Conservation (phyloP, 2,329 filamentous ascomycete genomes). For the Colletotrichum costaricense region DNA sequence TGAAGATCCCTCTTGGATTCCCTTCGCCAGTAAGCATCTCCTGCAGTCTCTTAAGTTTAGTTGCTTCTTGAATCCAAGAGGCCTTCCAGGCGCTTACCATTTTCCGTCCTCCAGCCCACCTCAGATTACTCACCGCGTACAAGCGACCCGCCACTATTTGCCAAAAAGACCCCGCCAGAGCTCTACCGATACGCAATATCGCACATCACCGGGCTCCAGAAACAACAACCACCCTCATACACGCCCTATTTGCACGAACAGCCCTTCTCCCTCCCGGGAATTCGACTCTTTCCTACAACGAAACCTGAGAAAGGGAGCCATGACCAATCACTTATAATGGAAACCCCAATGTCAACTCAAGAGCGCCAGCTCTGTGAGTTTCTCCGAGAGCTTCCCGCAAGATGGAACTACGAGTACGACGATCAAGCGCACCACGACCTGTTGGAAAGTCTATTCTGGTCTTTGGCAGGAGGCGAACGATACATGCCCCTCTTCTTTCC, state of each 20-base stretch:
- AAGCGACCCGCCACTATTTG: constrained; percentile 21
- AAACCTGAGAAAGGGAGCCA: constrained; percentile 10
- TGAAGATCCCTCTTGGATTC: not conserved
- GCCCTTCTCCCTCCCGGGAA: not conserved
- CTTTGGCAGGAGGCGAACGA: constrained; percentile 80
- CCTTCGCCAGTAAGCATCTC: not conserved
- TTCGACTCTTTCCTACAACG: not conserved
- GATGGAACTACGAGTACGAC: constrained; percentile 81
- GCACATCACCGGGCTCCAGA: constrained; percentile 5
- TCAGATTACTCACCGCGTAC: constrained; percentile 31
- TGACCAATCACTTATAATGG: constrained; percentile 53
- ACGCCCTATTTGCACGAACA: not conserved
- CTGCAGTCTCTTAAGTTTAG: not conserved
- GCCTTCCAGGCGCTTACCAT: not conserved
- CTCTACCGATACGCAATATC: constrained; percentile 11
- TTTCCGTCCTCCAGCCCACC: not conserved
- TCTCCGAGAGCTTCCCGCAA: constrained; percentile 80
- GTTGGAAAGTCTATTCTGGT: constrained; percentile 85
- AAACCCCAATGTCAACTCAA: constrained; percentile 68
- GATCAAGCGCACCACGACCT: constrained; percentile 78
- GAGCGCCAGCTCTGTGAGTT: constrained; percentile 88
- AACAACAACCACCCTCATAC: not conserved
- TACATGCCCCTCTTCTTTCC: constrained; percentile 87
- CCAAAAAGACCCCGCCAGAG: constrained; percentile 30
- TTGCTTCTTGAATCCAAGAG: not conserved